Base-by-base conservation (phyloP, 768 basidiomycete genomes). In the Termitomyces titanicus region DNA sequence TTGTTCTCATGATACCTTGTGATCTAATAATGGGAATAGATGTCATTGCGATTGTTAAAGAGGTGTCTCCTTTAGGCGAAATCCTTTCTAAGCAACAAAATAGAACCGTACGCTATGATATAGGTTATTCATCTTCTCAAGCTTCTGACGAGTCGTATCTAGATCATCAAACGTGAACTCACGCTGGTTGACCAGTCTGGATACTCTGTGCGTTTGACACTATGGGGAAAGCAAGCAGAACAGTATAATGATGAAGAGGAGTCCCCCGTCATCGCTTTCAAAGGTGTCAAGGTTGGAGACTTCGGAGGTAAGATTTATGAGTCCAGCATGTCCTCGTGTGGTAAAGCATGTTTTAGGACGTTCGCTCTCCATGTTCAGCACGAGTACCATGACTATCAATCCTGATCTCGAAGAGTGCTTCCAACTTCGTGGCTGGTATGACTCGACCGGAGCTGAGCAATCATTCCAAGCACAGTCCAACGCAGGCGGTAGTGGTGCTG, bases 221-320 rank as follows among this genome's bases (percentile, higher is more conserved):
- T 98, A 29, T 99, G 96, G 97, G 97, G 96, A 22, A 93, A 89
- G 68, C 89, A 92, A 68, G 96, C 96, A 0, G 93, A 98, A 67
- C 79, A 80, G 38, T 98, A 84, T 67, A 68, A 70, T n/a, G 72
- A 78, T 5, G 72, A 74, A 45, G 42, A 43, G 18, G 74, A 79
- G 11, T 77, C 77, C 47, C 84, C 92, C 9, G 85, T 98, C 29
- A 80, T 95, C 60, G 96, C 96, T 4, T 92, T 95, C 80, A 97
- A 95, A 72, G 89, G 92, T 22, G 92, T 93, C 60, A 92, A 88
- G 68, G 91, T 98, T 38, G 87, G 92, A 25, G 96, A 98, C 60
- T 99, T 88, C 68, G 86, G 88, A 64, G 93, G 93, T 84, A 62
- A 47, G 74, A 17, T 25, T 34, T 22, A 29, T 29, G 27, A 11